Conservation (phyloP, 202 grass and related monocot genomes). For the Cymbopogon flexuosus region DNA sequence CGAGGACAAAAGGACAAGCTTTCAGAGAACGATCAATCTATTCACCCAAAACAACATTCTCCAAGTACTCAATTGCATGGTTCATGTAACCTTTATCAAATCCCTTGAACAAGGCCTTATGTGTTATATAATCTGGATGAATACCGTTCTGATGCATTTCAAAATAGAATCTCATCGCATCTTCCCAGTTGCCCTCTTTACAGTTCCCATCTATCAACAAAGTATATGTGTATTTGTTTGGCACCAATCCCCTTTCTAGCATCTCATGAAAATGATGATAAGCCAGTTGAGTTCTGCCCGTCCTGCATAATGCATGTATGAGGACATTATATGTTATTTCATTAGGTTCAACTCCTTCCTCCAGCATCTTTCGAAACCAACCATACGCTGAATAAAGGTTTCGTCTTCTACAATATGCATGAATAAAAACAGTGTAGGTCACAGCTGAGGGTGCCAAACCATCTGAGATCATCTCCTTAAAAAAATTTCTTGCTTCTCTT, state of each 20-base stretch:
- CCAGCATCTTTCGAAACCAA: slow-evolving; percentile 60
- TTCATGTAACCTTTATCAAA: slow-evolving; percentile 48
- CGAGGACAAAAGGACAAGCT: slow-evolving; percentile 13
- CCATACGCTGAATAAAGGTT: slow-evolving; percentile 59
- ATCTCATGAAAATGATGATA: slow-evolving; percentile 64
- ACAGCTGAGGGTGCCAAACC: slow-evolving; percentile 53
- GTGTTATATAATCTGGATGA: slow-evolving; percentile 54
- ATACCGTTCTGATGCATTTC: slow-evolving; percentile 69
- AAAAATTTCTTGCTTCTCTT: slow-evolving; percentile 52
- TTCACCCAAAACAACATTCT: slow-evolving; percentile 59
- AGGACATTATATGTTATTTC: slow-evolving; percentile 84
- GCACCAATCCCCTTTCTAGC: slow-evolving; percentile 55
- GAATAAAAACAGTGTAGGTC: slow-evolving; percentile 78
- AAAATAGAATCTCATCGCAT: slow-evolving; percentile 60
- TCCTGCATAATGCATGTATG: slow-evolving; percentile 75
- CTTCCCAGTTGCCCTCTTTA: slow-evolving; percentile 58
- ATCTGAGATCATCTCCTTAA: slow-evolving; percentile 52
- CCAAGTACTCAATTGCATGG: slow-evolving; percentile 52
- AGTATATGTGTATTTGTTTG: slow-evolving; percentile 88
- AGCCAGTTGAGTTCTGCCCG: slow-evolving; percentile 48
- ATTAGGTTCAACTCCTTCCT: slow-evolving; percentile 59
- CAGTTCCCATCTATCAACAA: slow-evolving; percentile 78
- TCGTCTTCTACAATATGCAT: slow-evolving; percentile 60
- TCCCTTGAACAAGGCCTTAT: slow-evolving; percentile 58
- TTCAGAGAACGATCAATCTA: slow-evolving; percentile 43